Evolutionary conservation across 1,139 yeast genomes (phyloP), one percentile per base, ranked within the genome.

Genomic region (Yamadazyma aaseri): DNA sequence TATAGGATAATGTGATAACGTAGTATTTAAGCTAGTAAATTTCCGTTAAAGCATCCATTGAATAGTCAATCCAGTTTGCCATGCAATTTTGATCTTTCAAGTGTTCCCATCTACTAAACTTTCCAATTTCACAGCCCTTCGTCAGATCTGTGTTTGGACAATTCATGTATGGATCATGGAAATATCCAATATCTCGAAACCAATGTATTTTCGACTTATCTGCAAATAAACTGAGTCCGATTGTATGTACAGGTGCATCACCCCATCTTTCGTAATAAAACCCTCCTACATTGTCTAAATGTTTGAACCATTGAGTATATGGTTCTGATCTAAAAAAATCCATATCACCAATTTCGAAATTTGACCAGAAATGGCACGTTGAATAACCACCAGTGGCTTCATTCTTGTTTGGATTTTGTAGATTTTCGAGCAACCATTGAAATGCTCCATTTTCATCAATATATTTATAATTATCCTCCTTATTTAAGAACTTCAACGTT

Each of bases 211-310:
- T 72, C 10, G 65, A 58, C 46, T 74, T 79, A 47, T 83, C 87
- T 13, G 85, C 85, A 59, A 89, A 86, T 32, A 87, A 58, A 0
- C 81, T 83, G 16, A 86, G 60, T 0, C 90, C 95, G 29, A 86
- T 56, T 1, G 89, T 76, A 54, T 84, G 95, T 1, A 86, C 90
- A 0, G 95, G 95, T 0, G 95, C 95, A 58, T 86, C 96, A 1
- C 96, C 96, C 95, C 95, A 86, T 38, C 95, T 60, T 55, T 86
- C 95, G 49, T 86, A 86, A 53, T 84, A 86, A 51, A 86, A 86
- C 3, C 89, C 89, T 10, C 95, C 95, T 0, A 79, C 60, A 4
- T 66, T 46, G 43, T 86, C 95, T 26, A 86, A 63, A 51, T 70
- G 60, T 31, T 81, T 66, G 44, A 81, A 76, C 80, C 86, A 86